Conservation (phyloP, 176 grass and related monocot genomes). For the Carex kokanica region DNA sequence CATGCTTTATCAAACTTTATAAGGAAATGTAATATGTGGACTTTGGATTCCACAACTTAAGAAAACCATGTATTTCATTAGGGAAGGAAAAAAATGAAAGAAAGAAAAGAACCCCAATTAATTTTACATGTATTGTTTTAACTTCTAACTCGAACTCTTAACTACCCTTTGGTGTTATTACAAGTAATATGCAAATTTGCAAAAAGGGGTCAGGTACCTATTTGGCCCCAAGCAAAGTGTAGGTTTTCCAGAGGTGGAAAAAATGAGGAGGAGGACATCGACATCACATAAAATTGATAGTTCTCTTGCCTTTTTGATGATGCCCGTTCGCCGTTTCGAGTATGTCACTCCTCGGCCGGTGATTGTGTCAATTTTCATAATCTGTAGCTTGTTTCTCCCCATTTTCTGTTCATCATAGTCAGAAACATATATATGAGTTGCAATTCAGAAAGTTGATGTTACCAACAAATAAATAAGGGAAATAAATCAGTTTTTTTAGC, state of each 20-base stretch:
- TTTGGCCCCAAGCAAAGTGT: constrained; percentile 1
- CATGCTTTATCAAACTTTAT: background rate
- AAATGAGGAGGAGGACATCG: constrained; percentile 26
- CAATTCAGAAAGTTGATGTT: background rate
- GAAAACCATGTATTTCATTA: background rate
- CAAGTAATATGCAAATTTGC: background rate
- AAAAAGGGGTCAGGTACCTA: background rate
- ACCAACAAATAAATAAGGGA: no score
- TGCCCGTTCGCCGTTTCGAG: constrained; percentile 24
- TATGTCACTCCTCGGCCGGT: constrained; percentile 27
- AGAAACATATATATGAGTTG: background rate
- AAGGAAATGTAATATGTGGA: background rate
- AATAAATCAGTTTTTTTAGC: no score
- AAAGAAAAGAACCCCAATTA: no score
- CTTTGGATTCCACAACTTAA: background rate
- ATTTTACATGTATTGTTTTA: no score
- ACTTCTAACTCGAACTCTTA: background rate
- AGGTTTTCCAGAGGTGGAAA: constrained; percentile 30
- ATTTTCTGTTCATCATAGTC: constrained; percentile 12
- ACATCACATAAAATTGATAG: constrained; percentile 33
- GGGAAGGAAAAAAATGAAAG: background rate
- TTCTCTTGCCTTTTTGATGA: constrained; percentile 34
- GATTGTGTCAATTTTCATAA: constrained; percentile 19
- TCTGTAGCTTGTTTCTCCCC: constrained; percentile 37
- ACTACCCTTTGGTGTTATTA: no score